A percentile compares a stretch with the other conserved stretches of the same genome.
Conservation (phyloP, 2,329 filamentous ascomycete species). For the Orbilia blumenaviensis region DNA sequence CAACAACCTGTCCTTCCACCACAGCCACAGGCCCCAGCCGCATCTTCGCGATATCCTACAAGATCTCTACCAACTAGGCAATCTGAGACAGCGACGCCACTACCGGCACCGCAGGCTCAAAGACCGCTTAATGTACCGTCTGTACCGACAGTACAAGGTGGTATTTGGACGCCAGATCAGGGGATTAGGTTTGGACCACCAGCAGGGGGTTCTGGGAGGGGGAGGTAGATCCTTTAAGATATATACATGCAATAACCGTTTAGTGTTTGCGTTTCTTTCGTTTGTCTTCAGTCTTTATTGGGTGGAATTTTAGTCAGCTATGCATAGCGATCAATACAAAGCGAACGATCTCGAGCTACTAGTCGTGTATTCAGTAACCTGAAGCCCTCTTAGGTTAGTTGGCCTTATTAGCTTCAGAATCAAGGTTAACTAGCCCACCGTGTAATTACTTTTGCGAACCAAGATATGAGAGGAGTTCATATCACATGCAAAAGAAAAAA, state of each 20-base stretch:
- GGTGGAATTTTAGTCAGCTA: neutral
- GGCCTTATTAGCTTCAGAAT: too few relatives aligned
- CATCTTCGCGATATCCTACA: conserved; percentile 64
- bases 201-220: conserved; percentile 55
- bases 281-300: neutral
- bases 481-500: neutral
- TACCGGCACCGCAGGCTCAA: conserved; percentile 67
- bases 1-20: conserved; percentile 60
- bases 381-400: too few relatives aligned
- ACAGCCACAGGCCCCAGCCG: conserved; percentile 56
- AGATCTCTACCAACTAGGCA: conserved; percentile 65
- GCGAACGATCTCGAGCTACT: neutral
- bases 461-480: too few relatives aligned
- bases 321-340: conserved; percentile 14
- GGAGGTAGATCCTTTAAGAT: conserved; percentile 15
- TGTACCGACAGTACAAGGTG: conserved; percentile 62
- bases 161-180: conserved; percentile 80
- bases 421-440: too few relatives aligned
- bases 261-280: neutral
- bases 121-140: conserved; percentile 58
- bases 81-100: conserved; percentile 66
- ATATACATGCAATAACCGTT: neutral
- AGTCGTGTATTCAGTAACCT: too few relatives aligned
- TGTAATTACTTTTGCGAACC: too few relatives aligned
- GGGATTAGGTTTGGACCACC: conserved; percentile 77